Base-by-base conservation (phyloP, 371 early-diverging fungal species). In the Syncephalastrum monosporum region DNA sequence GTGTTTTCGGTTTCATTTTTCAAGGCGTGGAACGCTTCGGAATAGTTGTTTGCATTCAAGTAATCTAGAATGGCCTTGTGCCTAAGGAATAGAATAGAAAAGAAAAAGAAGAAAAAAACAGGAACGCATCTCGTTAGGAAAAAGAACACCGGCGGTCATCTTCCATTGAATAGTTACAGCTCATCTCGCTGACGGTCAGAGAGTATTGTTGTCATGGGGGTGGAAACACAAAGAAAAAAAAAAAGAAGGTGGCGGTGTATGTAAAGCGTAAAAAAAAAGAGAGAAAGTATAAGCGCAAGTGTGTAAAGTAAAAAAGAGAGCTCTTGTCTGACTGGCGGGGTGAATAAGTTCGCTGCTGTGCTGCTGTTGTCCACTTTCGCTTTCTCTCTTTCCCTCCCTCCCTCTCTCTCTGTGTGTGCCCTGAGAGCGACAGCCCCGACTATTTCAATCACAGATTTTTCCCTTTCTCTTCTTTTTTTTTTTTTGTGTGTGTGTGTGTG, bases 41-140 rank as follows among this genome's bases (percentile, higher is more conserved):
- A 66, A 60, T 87, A 87, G 15, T 92, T 91, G 52, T 76, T 82
- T 7, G 88, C 75, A 55, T 80, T 82, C 57, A 96, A 77, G 70
- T 92, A 96, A 71, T 95, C 96, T 42, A 95, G 70, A 48, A 96
- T 84, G 42, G 94, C 87, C 59, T 87, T 87, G 62, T 86, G 86
- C 47, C 93, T 93, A 62, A 21, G 19, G 42, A n/a, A 45, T 24
- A 21, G 33, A 49, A 24, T 43, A 47, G 25, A 42, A 23, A 52
- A 44, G 24, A 15, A 16, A 42, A 43, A 29, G 55, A 13, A 47
- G n/a, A n/a, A 47, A 48, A 29, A 63, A 21, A 21, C 21, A 53
- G 21, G 16, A 10, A 42, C 23, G 47, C 27, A 47, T 42, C 13
- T 44, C 55, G 12, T 27, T 43, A 29, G 3, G 13, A 55, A 7